Conservation (phyloP, 2,329 filamentous ascomycete genomes). For the Penicillium sp. region DNA sequence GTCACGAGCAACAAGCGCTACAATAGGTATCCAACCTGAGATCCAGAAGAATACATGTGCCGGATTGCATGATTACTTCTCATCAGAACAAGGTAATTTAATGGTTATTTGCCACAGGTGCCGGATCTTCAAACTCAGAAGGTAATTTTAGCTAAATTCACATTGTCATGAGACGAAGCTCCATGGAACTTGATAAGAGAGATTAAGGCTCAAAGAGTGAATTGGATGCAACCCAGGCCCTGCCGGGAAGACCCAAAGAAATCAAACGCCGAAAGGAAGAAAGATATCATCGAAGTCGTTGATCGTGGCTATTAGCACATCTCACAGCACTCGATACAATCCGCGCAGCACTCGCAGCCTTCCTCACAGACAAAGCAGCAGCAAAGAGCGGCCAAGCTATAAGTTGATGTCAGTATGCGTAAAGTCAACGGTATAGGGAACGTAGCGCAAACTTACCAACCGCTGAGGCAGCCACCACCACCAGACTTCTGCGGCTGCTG, state of each 20-base stretch:
- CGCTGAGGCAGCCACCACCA: constrained; percentile 50
- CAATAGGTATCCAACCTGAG: too few relatives aligned
- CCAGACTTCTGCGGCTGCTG: constrained; percentile 43
- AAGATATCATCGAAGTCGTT: constrained; percentile 25
- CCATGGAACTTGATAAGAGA: not conserved
- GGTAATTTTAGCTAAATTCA: not conserved
- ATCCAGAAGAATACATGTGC: too few relatives aligned
- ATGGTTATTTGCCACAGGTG: too few relatives aligned
- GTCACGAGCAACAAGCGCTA: too few relatives aligned
- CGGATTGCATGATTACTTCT: too few relatives aligned
- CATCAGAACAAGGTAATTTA: too few relatives aligned
- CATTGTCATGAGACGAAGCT: not conserved
- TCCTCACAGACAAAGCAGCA: constrained; percentile 67
- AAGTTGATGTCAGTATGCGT: constrained; percentile 7
- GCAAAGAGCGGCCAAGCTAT: constrained; percentile 57
- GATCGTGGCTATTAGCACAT: constrained; percentile 32
- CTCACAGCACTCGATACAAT: constrained; percentile 58
- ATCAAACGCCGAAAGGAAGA: constrained; percentile 22
- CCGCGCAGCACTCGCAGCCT: constrained; percentile 64
- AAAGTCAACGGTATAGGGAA: not conserved
- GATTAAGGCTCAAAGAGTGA: constrained; percentile 5
- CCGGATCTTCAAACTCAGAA: not conserved
- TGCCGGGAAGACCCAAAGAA: constrained; percentile 7
- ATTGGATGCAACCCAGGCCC: constrained; percentile 3
- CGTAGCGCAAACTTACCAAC: constrained; percentile 44